Evolutionary conservation across 768 basidiomycete genomes (phyloP), one percentile per base, ranked within the genome.

Genomic region (Lentinula guzmanii): DNA sequence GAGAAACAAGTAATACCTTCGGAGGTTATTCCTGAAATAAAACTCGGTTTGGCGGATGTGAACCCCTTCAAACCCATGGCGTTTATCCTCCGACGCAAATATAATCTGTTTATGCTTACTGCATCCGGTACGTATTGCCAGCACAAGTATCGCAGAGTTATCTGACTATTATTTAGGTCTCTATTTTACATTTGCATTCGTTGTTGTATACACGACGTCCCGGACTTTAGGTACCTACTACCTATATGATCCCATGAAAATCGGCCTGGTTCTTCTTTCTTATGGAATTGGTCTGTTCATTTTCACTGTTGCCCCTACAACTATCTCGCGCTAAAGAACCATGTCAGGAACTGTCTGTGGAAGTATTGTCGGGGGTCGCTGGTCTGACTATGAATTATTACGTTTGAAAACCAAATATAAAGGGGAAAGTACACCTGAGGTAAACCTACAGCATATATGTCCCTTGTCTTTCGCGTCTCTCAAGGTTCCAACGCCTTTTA

Each of bases 201-300:
- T 83, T 48, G 78, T 95, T 41, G 75, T 83, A 2, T 95, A 93
- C 69, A 91, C 91, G 0, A 84, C 85, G 15, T 79, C 90, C 7
- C 80, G 89, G 62, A 92, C 90, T 1, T 78, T 95, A 10, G 80
- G 76, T 6, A 70, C 72, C 33, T 71, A 77, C 2, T 95, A 95
- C 66, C 69, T 78, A 33, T 93, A 88, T 70, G 76, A 82, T 51
- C 76, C 93, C 0, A 75, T 95, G 4, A 76, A 84, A 46, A 84
- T 90, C 52, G 94, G 94, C 3, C 71, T 94, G 31, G 84, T 93
- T 9, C 81, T 94, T 5, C 80, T 97, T 8, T 73, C 88, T 0
- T 90, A 86, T 65, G 93, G 93, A 52, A 64, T 82, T 15, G 89
- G 90, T 86, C 61, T 41, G 79, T 50, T 34, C 60, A 4, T 31